Evolutionary conservation across 2,329 filamentous ascomycete genomes (phyloP), one percentile per base, ranked within the genome.

Genomic region (Diaporthe sp.): DNA sequence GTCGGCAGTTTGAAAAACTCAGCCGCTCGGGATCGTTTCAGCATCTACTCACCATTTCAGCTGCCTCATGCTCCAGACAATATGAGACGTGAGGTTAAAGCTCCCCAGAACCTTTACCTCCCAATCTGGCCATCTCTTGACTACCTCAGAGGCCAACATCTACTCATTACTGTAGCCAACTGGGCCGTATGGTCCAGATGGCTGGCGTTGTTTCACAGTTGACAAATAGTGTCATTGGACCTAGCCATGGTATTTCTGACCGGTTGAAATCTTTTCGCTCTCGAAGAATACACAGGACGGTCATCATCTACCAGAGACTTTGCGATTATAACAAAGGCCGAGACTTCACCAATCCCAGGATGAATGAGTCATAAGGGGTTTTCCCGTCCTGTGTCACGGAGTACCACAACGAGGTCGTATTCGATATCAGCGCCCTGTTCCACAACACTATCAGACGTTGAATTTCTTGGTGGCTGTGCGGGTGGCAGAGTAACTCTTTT

Each of bases 81-180:
- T 30, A 47, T 86, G 84, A 5, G 87, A 88, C 2, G 87, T 87
- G 5, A 86, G 83, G 77, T 90, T 86, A 75, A 89, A 83, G 57
- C 77, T 80, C 6, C 81, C 87, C 0, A 87, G 78, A 78, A 89
- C 89, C 0, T 76, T 61, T 2, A 89, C 86, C 50, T 79, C 77
- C 6, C 84, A 82, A 0, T 82, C 83, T 3, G 79, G 73, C 17
- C 90, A 82, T 4, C 76, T 50, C 78, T 90, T 89, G 15, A 83
- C 81, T 1, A 87, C 78, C 77, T 90, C 88, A 74, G 89, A 90
- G 0, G 87, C 86, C 0, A 89, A 73, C 78, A 88, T 88, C 0
- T 82, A 77, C 3, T 89, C 88, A 77, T 86, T 89, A 6, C 82
- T 86, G 77, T 90, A 90, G 1, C 89, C 88, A 0, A 86, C 85